These are phyloP conservation scores for Ceratocystis papillata DNA, from an alignment of 2,329 filamentous ascomycete species.

Conservation along the genomic window DNA sequence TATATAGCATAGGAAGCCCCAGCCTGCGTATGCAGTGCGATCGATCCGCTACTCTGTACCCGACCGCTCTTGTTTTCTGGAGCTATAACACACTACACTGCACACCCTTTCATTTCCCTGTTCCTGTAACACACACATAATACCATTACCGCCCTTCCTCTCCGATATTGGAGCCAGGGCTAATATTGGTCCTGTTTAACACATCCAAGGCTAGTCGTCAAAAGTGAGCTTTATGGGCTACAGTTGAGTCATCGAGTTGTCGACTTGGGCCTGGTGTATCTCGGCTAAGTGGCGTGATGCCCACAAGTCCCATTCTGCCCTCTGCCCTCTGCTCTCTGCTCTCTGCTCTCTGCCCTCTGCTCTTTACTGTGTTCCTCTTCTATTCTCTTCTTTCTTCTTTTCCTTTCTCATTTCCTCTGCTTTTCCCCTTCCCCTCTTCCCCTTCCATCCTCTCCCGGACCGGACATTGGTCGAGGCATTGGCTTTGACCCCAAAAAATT, in stretches of 20 bases:
- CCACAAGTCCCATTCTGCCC: not conserved
- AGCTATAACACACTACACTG: not conserved
- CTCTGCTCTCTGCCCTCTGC: not conserved
- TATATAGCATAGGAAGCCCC: slow-evolving; percentile 6
- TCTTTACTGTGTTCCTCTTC: not conserved
- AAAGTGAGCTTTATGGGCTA: not conserved
- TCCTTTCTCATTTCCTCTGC: not conserved
- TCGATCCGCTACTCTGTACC: not conserved
- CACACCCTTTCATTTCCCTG: not conserved
- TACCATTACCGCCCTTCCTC: not conserved
- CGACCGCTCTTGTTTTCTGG: not conserved
- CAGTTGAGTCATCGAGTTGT: not conserved
- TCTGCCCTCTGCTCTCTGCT: not conserved
- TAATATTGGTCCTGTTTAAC: not conserved
- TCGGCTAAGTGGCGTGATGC: not conserved
- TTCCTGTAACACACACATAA: not conserved
- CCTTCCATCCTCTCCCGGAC: too few species aligned
- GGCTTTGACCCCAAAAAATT: not conserved
- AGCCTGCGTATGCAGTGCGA: not conserved
- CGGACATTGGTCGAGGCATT: not conserved
- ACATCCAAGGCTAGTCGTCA: not conserved
- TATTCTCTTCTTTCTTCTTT: too few species aligned
- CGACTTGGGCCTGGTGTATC: not conserved
- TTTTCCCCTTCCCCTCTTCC: not conserved
- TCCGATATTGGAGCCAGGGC: not conserved